A percentile compares a stretch with the other conserved stretches of the same genome.
Conservation (phyloP, 2,329 filamentous ascomycete species). For the Ilyonectria destructans region DNA sequence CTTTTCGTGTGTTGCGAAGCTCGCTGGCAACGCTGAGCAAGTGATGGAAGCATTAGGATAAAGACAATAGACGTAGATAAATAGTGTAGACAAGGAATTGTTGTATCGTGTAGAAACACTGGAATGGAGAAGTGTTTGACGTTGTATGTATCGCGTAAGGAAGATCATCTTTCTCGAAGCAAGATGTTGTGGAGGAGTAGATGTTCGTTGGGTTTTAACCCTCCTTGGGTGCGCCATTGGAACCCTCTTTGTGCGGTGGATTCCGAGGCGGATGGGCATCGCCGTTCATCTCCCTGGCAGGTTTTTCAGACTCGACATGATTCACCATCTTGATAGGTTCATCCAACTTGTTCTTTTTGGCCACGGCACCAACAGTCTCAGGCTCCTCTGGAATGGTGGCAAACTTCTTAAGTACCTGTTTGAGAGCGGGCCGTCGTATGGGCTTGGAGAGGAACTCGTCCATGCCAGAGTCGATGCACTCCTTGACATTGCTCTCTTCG, state of each 20-base stretch:
- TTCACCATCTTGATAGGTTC: conserved; percentile 32
- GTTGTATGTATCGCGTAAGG: neutral
- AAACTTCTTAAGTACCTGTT: conserved; percentile 89
- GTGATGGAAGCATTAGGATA: conserved; percentile 1
- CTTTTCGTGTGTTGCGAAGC: neutral
- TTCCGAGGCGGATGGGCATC: conserved; percentile 18
- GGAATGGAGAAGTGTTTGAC: neutral
- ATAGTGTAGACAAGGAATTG: neutral
- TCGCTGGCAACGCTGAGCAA: neutral
- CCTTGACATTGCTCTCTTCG: conserved; percentile 90
- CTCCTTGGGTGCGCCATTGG: conserved; percentile 35
- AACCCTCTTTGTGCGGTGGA: neutral
- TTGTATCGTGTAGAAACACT: too few relatives aligned
- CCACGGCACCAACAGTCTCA: conserved; percentile 42
- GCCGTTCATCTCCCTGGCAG: conserved; percentile 40
- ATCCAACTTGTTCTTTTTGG: neutral
- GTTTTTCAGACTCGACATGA: conserved; percentile 36
- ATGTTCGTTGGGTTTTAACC: conserved; percentile 28
- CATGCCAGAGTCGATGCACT: conserved; percentile 92
- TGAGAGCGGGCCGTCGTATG: conserved; percentile 87
- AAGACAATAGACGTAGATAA: neutral
- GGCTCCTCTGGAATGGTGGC: conserved; percentile 84
- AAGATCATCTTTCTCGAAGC: neutral
- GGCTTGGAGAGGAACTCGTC: conserved; percentile 86
- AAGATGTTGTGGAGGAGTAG: neutral